Conservation (phyloP, 2,329 filamentous ascomycete species). For the Aureobasidium sp. region DNA sequence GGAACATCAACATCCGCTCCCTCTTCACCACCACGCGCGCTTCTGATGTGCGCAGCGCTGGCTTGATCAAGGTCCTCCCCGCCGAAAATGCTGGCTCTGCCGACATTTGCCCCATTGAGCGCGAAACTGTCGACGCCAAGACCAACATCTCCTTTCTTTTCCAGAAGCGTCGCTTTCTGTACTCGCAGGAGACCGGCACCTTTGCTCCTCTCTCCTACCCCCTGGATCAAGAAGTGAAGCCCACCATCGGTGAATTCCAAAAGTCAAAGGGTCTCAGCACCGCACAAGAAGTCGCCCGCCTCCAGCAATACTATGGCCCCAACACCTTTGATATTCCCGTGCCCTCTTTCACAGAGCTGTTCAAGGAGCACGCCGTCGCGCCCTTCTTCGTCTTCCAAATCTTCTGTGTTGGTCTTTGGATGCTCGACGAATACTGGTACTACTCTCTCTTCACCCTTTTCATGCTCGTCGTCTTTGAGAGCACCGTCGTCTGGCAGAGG, state of each 20-base stretch:
- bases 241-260: slow-evolving; percentile 69
- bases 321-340: slow-evolving; percentile 98
- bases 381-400: slow-evolving; percentile 99
- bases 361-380: slow-evolving; percentile 95
- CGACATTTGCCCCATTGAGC: slow-evolving; percentile 75
- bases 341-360: slow-evolving; percentile 88
- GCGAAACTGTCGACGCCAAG: slow-evolving; percentile 68
- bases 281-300: slow-evolving; percentile 63
- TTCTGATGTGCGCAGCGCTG: slow-evolving; percentile 60
- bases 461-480: slow-evolving; percentile 97
- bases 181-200: slow-evolving; percentile 58
- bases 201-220: slow-evolving; percentile 77
- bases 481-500: slow-evolving; percentile 97
- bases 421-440: slow-evolving; percentile 99
- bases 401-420: slow-evolving; percentile 97
- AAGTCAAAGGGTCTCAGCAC: slow-evolving; percentile 64
- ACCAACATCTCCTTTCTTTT: slow-evolving; percentile 82
- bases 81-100: slow-evolving; percentile 78
- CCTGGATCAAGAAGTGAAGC: slow-evolving; percentile 79
- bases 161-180: slow-evolving; percentile 95
- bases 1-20: slow-evolving; percentile 82
- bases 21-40: slow-evolving; percentile 71
- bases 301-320: slow-evolving; percentile 87
- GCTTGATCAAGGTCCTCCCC: slow-evolving; percentile 87
- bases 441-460: slow-evolving; percentile 98